Percentiles rank a stretch among this genome's conserved stretches.
Conservation (phyloP, 495 filamentous ascomycete species). For the Penicillium arizonense region DNA sequence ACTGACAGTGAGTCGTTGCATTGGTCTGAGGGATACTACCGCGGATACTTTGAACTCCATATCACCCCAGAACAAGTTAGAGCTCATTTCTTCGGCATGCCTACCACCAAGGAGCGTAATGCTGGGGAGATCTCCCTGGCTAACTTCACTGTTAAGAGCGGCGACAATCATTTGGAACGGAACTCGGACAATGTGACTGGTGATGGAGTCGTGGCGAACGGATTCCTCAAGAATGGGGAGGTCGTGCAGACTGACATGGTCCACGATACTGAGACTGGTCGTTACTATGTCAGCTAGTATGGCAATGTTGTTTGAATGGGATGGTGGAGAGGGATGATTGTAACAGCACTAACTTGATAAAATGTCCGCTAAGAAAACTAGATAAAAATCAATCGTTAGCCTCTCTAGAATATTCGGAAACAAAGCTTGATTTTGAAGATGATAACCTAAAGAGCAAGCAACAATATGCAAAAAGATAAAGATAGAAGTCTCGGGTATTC, state of each 20-base stretch:
- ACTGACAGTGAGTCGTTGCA: constrained; percentile 56
- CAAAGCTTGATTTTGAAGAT: neutral
- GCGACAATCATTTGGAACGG: constrained; percentile 49
- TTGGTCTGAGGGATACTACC: constrained; percentile 68
- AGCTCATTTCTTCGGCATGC: constrained; percentile 22
- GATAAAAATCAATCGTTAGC: neutral
- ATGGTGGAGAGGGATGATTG: neutral
- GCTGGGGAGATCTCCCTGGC: constrained; percentile 55
- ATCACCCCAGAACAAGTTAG: constrained; percentile 38
- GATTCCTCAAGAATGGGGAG: constrained; percentile 41
- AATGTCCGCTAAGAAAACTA: neutral
- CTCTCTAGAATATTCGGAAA: neutral
- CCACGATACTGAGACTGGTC: constrained; percentile 40
- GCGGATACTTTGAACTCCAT: constrained; percentile 59
- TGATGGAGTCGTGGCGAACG: constrained; percentile 45
- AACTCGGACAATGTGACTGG: constrained; percentile 27
- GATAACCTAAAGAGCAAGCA: neutral
- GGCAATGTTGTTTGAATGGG: neutral
- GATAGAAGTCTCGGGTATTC: neutral
- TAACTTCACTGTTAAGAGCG: constrained; percentile 57
- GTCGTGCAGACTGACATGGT: constrained; percentile 50
- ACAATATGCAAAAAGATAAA: neutral
- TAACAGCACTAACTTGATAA: neutral
- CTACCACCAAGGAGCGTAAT: constrained; percentile 39
- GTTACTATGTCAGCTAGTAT: neutral